phyloP scores from a whole-genome alignment of 1,139 yeast genomes.

The Yamadazyma trypodendri region DNA sequence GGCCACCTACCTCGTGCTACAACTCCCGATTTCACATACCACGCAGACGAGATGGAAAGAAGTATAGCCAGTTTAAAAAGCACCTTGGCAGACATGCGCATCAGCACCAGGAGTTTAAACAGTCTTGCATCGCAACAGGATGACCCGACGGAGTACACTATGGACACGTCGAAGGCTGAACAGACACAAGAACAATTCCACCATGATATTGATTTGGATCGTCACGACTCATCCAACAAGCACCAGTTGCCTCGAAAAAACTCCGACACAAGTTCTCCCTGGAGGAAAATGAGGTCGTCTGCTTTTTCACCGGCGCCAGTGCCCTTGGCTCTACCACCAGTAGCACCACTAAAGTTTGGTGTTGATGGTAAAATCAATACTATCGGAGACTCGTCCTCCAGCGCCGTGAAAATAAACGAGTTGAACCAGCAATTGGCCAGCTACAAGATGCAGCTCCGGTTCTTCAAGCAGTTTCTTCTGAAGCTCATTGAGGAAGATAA shows the following conservation, averaged over 20 bases:
- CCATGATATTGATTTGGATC: slow-evolving; percentile 25
- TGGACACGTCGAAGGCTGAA: slow-evolving; percentile 23
- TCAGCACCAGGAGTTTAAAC: slow-evolving; percentile 7
- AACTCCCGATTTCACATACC: slow-evolving; percentile 12
- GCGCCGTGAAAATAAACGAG: slow-evolving; percentile 12
- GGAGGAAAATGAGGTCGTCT: slow-evolving; percentile 32
- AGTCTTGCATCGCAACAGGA: slow-evolving; percentile 3
- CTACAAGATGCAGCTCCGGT: slow-evolving; percentile 42
- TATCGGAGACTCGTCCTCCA: slow-evolving; percentile 9
- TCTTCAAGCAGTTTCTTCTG: slow-evolving; percentile 43
- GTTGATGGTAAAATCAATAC: slow-evolving; percentile 6
- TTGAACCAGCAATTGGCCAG: slow-evolving; percentile 39
- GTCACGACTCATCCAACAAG: not conserved
- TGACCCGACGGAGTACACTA: slow-evolving; percentile 12
- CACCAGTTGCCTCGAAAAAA: slow-evolving; percentile 10
- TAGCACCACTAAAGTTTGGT: slow-evolving; percentile 13
- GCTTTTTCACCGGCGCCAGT: slow-evolving; percentile 3
- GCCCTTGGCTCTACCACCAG: slow-evolving; percentile 8
- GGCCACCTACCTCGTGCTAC: not conserved
- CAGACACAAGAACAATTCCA: slow-evolving; percentile 34
- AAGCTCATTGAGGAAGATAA: slow-evolving; percentile 28
- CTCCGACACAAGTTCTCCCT: slow-evolving; percentile 22
- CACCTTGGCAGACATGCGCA: slow-evolving; percentile 20
- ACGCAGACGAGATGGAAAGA: slow-evolving; percentile 19
- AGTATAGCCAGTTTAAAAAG: slow-evolving; percentile 24